Evolutionary conservation across 2,329 filamentous ascomycete genomes (phyloP).

Genomic region (Chrysoporthe deuterocubensis): DNA sequence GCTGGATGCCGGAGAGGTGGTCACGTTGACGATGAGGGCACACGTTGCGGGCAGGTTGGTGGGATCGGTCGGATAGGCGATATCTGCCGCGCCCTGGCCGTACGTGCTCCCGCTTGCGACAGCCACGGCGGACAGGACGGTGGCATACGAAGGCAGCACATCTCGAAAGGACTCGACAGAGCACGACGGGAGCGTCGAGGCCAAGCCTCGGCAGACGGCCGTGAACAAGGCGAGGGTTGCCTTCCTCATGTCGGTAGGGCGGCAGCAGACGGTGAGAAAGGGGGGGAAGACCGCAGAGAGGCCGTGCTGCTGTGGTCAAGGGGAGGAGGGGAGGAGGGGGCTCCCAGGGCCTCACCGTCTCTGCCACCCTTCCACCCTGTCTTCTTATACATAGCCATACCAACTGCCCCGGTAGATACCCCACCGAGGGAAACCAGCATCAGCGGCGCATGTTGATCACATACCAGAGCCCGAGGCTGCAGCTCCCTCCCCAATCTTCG

Average conservation of each 20-base stretch:
- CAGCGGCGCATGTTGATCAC: too few relatives aligned
- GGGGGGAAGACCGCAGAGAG: background rate
- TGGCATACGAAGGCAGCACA: conserved; percentile 35
- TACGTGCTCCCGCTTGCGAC: conserved; percentile 40
- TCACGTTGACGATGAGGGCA: conserved; percentile 42
- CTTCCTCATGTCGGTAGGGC: background rate
- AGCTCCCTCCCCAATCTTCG: background rate
- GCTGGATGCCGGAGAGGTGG: conserved; percentile 37
- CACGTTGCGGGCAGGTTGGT: conserved; percentile 45
- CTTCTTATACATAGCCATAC: too few relatives aligned
- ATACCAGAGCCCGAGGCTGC: background rate
- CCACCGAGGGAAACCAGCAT: too few relatives aligned
- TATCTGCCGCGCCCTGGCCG: conserved; percentile 41
- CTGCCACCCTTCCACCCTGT: too few relatives aligned
- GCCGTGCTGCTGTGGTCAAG: too few relatives aligned
- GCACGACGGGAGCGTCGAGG: conserved; percentile 11
- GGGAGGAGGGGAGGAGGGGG: too few relatives aligned
- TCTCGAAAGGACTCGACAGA: conserved; percentile 30
- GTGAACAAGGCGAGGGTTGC: background rate
- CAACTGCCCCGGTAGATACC: too few relatives aligned
- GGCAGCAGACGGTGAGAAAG: background rate
- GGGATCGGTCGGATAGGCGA: conserved; percentile 41
- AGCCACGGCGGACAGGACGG: conserved; percentile 36
- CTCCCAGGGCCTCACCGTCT: too few relatives aligned
- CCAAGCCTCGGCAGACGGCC: background rate